These are phyloP conservation scores for Lenzites betulinus DNA, from an alignment of 768 basidiomycete genomes.

Conservation along the genomic window DNA sequence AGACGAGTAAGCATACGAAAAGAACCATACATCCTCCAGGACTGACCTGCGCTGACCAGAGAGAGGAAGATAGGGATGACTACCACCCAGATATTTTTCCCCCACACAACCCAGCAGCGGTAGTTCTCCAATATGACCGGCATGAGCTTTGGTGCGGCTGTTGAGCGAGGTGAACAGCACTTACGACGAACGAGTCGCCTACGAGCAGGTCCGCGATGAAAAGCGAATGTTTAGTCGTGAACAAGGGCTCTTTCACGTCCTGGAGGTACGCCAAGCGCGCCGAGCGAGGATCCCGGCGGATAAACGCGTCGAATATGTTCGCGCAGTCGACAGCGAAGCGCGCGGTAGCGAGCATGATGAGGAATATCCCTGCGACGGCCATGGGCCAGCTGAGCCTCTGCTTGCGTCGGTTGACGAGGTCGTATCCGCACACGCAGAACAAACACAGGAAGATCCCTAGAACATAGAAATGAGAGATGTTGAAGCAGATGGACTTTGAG, in stretches of 20 bases:
- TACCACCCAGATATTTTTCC: conserved; percentile 11
- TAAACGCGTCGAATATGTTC: conserved; percentile 19
- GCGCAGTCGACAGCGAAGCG: conserved; percentile 19
- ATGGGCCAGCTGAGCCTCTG: conserved; percentile 11
- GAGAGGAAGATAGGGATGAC: not conserved
- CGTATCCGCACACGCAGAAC: conserved; percentile 10
- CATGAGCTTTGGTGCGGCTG: not conserved
- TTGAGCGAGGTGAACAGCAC: no score
- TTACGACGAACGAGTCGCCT: conserved; percentile 17
- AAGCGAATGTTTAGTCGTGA: conserved; percentile 15
- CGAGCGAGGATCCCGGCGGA: conserved; percentile 6
- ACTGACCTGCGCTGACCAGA: conserved; percentile 6
- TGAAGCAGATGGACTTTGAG: no score
- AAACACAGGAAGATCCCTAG: conserved; percentile 13
- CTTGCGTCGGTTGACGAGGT: conserved; percentile 1
- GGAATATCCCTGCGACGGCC: conserved; percentile 6
- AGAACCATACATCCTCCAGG: not conserved
- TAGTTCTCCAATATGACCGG: not conserved
- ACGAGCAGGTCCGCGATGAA: conserved; percentile 11
- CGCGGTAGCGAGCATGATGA: conserved; percentile 21
- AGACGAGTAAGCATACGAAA: not conserved
- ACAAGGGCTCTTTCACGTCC: conserved; percentile 13
- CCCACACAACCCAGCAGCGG: conserved; percentile 19
- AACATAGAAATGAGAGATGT: not conserved
- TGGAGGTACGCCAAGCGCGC: conserved; percentile 16